These are phyloP conservation scores for Mycena pura DNA, from an alignment of 768 basidiomycete genomes.

Conservation along the genomic window DNA sequence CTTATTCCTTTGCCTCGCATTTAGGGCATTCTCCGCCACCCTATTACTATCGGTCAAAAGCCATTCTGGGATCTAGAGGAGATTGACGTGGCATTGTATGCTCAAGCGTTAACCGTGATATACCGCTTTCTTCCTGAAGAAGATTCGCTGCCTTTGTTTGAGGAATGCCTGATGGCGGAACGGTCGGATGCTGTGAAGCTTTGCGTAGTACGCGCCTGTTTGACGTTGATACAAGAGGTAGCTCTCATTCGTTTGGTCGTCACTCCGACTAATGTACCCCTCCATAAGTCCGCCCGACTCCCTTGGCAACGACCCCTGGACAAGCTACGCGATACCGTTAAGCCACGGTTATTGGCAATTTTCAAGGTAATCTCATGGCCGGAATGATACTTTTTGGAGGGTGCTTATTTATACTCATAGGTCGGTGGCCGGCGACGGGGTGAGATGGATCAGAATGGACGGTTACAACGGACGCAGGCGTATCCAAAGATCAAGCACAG, in stretches of 20 bases:
- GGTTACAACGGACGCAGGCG: constrained; percentile 54
- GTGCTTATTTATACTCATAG: constrained; percentile 37
- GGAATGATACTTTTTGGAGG: not conserved
- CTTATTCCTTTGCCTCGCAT: not conserved
- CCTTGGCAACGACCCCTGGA: constrained; percentile 62
- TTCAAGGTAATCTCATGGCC: constrained; percentile 51
- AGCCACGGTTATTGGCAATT: constrained; percentile 58
- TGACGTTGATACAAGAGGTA: constrained; percentile 74
- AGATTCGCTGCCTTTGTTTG: constrained; percentile 67
- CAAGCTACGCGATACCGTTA: constrained; percentile 52
- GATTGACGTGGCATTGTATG: constrained; percentile 77
- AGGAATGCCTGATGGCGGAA: constrained; percentile 73
- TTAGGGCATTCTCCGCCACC: constrained; percentile 39
- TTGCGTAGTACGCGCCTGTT: constrained; percentile 73
- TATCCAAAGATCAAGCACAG: constrained; percentile 69
- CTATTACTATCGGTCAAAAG: constrained; percentile 47
- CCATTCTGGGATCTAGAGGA: constrained; percentile 83
- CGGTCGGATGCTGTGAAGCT: constrained; percentile 84
- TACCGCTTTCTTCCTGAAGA: constrained; percentile 73
- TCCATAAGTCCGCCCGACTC: constrained; percentile 53
- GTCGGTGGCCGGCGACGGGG: constrained; percentile 57
- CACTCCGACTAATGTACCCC: not conserved
- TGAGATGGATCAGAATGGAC: constrained; percentile 67
- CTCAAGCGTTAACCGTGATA: constrained; percentile 74
- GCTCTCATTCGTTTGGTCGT: constrained; percentile 11